These are phyloP conservation scores for Lipomyces oligophaga DNA, from an alignment of 805 yeast species.

Conservation along the genomic window DNA sequence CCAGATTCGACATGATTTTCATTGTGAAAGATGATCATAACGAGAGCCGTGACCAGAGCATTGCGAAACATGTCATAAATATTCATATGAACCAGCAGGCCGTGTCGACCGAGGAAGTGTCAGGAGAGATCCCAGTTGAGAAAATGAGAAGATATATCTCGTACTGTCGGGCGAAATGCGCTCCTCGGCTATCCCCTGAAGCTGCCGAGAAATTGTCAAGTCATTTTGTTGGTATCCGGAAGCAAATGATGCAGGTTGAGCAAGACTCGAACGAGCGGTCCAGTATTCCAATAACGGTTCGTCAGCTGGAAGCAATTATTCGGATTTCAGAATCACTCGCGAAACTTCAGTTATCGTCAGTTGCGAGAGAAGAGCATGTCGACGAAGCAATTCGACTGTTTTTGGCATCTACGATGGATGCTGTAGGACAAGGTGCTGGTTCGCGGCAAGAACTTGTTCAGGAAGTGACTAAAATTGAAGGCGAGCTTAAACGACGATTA, in stretches of 20 bases:
- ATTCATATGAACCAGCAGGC: slow-evolving; percentile 78
- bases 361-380: slow-evolving; percentile 85
- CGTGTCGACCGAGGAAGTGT: slow-evolving; percentile 48
- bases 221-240: slow-evolving; percentile 87
- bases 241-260: slow-evolving; percentile 76
- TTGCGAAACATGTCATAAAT: slow-evolving; percentile 92
- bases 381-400: slow-evolving; percentile 92
- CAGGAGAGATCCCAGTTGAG: slow-evolving; percentile 81
- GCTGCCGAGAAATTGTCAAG: slow-evolving; percentile 89
- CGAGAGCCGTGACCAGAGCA: slow-evolving; percentile 69
- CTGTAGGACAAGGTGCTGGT: slow-evolving; percentile 66
- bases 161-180: slow-evolving; percentile 79
- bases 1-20: slow-evolving; percentile 98
- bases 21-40: slow-evolving; percentile 95
- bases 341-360: slow-evolving; percentile 73
- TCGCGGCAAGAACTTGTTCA: slow-evolving; percentile 44
- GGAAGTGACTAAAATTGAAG: slow-evolving; percentile 76
- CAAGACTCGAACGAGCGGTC: slow-evolving; percentile 80
- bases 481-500: slow-evolving; percentile 79
- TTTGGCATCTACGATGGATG: slow-evolving; percentile 97
- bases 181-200: slow-evolving; percentile 83
- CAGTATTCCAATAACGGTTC: slow-evolving; percentile 92
- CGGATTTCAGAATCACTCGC: slow-evolving; percentile 95
- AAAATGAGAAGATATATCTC: slow-evolving; percentile 90
- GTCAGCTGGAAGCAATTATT: slow-evolving; percentile 95